phyloP scores from a whole-genome alignment of 148 eudicot genomes.

The Amaranthus cruentus region DNA sequence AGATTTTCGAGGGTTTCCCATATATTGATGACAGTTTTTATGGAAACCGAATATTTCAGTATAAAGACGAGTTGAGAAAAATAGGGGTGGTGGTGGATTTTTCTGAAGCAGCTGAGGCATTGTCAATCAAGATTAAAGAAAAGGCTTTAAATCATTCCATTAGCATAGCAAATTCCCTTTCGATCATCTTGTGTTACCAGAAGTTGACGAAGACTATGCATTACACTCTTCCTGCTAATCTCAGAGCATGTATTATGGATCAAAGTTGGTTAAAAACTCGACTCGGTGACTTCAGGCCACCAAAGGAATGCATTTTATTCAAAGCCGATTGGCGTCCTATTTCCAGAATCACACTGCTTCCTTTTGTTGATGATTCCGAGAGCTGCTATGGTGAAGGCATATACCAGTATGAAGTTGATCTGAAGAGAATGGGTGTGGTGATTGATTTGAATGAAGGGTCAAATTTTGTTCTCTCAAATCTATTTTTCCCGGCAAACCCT shows the following conservation, averaged over 20 bases:
- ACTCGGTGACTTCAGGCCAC: constrained; percentile 42
- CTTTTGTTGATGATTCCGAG: constrained; percentile 56
- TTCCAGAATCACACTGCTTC: constrained; percentile 45
- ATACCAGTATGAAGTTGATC: constrained; percentile 35
- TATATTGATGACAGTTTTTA: constrained; percentile 45
- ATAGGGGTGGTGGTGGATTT: constrained; percentile 51
- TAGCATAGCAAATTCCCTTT: constrained; percentile 29
- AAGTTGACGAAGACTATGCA: constrained; percentile 15
- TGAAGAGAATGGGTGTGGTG: constrained; percentile 44
- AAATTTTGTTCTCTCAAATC: constrained; percentile 30
- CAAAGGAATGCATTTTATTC: constrained; percentile 48
- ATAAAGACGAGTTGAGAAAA: constrained; percentile 30
- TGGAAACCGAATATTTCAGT: constrained; percentile 25
- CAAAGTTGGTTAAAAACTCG: constrained; percentile 57
- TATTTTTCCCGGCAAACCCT: constrained; percentile 37
- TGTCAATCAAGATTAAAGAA: constrained; percentile 37
- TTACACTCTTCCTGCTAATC: constrained; percentile 24
- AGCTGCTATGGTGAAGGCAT: constrained; percentile 38
- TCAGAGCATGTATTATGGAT: constrained; percentile 32
- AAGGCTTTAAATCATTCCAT: constrained; percentile 31
- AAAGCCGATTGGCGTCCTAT: constrained; percentile 42
- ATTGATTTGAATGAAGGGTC: constrained; percentile 34
- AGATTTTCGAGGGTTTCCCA: constrained; percentile 45
- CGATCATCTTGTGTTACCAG: constrained; percentile 38
- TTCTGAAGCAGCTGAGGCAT: constrained; percentile 35